These are phyloP conservation scores for Trichoderma hamatum DNA, from an alignment of 2,329 filamentous ascomycete species.

Conservation along the genomic window DNA sequence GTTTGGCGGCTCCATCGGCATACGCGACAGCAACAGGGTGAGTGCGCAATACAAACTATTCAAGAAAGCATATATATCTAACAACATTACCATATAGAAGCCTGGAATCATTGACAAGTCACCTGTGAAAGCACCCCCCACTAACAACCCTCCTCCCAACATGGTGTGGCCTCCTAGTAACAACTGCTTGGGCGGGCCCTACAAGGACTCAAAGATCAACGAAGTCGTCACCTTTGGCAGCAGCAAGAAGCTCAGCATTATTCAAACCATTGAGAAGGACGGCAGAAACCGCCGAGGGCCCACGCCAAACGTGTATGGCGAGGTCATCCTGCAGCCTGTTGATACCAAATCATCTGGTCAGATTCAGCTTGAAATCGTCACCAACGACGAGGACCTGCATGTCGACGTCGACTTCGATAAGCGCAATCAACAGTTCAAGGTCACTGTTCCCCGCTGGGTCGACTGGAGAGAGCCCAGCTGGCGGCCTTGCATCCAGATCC, in stretches of 20 bases:
- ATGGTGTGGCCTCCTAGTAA: slow-evolving; percentile 36
- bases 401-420: slow-evolving; percentile 41
- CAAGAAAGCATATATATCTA: not conserved
- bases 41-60: slow-evolving; percentile 13
- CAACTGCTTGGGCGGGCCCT: slow-evolving; percentile 35
- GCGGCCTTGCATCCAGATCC: slow-evolving; percentile 53
- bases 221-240: slow-evolving; percentile 41
- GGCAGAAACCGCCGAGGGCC: slow-evolving; percentile 31
- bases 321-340: slow-evolving; percentile 49
- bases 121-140: slow-evolving; percentile 31
- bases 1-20: slow-evolving; percentile 30
- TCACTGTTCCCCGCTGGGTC: slow-evolving; percentile 45
- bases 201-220: slow-evolving; percentile 29
- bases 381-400: slow-evolving; percentile 49
- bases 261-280: slow-evolving; percentile 41
- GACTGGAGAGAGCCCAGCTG: slow-evolving; percentile 37
- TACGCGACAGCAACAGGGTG: slow-evolving; percentile 37
- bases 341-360: slow-evolving; percentile 40
- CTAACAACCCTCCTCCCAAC: slow-evolving; percentile 30
- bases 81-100: not conserved
- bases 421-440: slow-evolving; percentile 42
- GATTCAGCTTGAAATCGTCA: slow-evolving; percentile 49
- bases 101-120: slow-evolving; percentile 32
- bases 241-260: slow-evolving; percentile 44
- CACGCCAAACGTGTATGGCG: slow-evolving; percentile 47